Evolutionary conservation across 2,329 filamentous ascomycete genomes (phyloP).

Genomic region (Aspergillus sp.): DNA sequence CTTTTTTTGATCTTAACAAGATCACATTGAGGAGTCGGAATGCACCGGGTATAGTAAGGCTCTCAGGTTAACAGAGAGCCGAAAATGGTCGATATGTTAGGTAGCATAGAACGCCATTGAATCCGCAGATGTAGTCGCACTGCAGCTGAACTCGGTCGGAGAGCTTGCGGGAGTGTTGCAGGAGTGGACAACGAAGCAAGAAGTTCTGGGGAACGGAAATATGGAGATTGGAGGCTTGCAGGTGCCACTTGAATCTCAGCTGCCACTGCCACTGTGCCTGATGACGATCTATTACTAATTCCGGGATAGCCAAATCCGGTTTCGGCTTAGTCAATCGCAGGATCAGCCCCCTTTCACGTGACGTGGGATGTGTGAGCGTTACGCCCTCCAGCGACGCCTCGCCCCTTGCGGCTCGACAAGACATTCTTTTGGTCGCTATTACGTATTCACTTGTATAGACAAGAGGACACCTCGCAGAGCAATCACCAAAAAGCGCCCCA

Average conservation of each 20-base stretch:
- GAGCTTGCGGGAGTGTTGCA: background rate
- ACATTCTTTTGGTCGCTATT: background rate
- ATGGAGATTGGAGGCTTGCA: slow-evolving; percentile 2
- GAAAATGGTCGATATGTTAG: slow-evolving; percentile 1
- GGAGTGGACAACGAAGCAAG: slow-evolving; percentile 6
- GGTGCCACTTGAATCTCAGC: background rate
- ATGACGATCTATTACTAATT: background rate
- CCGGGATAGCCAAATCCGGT: background rate
- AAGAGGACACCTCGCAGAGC: too few relatives aligned
- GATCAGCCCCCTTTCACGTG: slow-evolving; percentile 1
- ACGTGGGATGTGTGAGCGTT: background rate
- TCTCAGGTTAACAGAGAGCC: slow-evolving; percentile 6
- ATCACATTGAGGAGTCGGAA: slow-evolving; percentile 2
- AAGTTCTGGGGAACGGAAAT: slow-evolving; percentile 6
- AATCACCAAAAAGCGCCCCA: too few relatives aligned
- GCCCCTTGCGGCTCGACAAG: background rate
- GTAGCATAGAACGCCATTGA: slow-evolving; percentile 2
- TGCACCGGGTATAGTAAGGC: background rate
- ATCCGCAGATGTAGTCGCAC: slow-evolving; percentile 1
- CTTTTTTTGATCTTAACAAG: background rate
- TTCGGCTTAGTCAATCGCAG: background rate
- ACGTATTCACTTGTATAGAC: background rate
- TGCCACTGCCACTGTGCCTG: slow-evolving; percentile 2
- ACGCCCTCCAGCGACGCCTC: background rate
- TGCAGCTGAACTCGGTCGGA: background rate